phyloP scores from a whole-genome alignment of 202 grass and related monocot species.

The Schoenoplectus triqueter region DNA sequence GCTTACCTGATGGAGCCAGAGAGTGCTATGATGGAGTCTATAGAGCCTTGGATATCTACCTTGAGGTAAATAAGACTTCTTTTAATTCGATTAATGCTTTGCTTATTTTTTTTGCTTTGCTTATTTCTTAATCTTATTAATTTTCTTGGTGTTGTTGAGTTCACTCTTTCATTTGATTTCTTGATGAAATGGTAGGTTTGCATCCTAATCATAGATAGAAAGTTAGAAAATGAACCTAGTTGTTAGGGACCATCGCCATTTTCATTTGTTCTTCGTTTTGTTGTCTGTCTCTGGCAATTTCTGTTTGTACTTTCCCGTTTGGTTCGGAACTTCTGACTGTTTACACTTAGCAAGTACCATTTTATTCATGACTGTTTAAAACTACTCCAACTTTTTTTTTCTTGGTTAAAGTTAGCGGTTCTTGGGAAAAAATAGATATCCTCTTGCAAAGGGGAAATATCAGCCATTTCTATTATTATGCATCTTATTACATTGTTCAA shows the following conservation, averaged over 20 bases:
- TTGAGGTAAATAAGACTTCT: constrained; percentile 61
- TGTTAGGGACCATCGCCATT: background rate
- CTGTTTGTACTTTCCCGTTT: constrained; percentile 9
- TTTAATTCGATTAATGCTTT: background rate
- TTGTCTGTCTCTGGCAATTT: background rate
- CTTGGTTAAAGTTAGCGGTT: background rate
- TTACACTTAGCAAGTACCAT: background rate
- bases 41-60: constrained; percentile 88
- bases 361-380: too few relatives aligned
- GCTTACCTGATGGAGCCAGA: constrained; percentile 82
- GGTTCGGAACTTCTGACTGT: background rate
- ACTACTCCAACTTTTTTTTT: background rate
- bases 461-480: background rate
- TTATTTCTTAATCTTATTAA: background rate
- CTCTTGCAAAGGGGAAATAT: background rate
- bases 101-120: background rate
- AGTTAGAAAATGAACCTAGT: too few relatives aligned
- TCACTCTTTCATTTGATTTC: background rate
- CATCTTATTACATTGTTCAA: background rate
- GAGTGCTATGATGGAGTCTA: constrained; percentile 90
- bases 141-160: background rate
- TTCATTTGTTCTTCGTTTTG: background rate
- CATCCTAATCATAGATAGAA: too few relatives aligned
- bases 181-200: too few relatives aligned
- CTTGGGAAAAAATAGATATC: background rate